Conservation (phyloP, 176 grass and related monocot species). For the Aegilops longissima region DNA sequence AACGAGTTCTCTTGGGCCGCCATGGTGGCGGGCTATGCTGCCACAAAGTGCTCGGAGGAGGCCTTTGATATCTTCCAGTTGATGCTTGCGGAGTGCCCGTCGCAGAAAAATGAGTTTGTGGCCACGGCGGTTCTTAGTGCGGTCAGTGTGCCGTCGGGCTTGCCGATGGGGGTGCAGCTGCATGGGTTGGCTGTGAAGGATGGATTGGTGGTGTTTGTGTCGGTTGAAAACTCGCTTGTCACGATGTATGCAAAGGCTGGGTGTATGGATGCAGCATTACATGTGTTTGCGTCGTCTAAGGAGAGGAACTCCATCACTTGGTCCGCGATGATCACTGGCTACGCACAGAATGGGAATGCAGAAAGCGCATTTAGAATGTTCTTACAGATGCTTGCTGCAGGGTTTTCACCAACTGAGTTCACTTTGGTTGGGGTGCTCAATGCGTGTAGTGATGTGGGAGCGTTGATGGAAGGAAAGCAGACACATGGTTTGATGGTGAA, state of each 20-base stretch:
- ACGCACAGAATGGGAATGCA: conserved; percentile 62
- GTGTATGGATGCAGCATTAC: conserved; percentile 46
- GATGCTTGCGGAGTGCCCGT: conserved; percentile 46
- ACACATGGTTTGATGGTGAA: conserved; percentile 63
- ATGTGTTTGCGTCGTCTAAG: conserved; percentile 49
- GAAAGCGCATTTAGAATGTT: conserved; percentile 49
- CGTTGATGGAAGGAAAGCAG: conserved; percentile 57
- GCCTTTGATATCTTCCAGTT: conserved; percentile 52
- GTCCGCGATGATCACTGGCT: conserved; percentile 71
- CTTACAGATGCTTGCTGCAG: conserved; percentile 58
- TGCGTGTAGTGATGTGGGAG: conserved; percentile 44
- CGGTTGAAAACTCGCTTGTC: conserved; percentile 69
- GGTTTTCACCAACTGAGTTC: conserved; percentile 61
- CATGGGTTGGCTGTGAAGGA: conserved; percentile 55
- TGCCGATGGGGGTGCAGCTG: conserved; percentile 55
- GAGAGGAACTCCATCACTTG: conserved; percentile 77
- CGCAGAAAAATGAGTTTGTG: conserved; percentile 57
- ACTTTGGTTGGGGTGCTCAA: conserved; percentile 79
- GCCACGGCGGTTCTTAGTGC: conserved; percentile 60
- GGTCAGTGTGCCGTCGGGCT: conserved; percentile 45
- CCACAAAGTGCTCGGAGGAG: conserved; percentile 36
- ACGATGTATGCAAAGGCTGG: conserved; percentile 71
- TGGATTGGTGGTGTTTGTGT: conserved; percentile 46
- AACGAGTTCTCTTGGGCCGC: conserved; percentile 65
- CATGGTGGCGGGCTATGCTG: conserved; percentile 67